Percentiles rank a stretch among this genome's conserved stretches.
Conservation (phyloP, 2,329 filamentous ascomycete species). For the Botryotinia narcissicola region DNA sequence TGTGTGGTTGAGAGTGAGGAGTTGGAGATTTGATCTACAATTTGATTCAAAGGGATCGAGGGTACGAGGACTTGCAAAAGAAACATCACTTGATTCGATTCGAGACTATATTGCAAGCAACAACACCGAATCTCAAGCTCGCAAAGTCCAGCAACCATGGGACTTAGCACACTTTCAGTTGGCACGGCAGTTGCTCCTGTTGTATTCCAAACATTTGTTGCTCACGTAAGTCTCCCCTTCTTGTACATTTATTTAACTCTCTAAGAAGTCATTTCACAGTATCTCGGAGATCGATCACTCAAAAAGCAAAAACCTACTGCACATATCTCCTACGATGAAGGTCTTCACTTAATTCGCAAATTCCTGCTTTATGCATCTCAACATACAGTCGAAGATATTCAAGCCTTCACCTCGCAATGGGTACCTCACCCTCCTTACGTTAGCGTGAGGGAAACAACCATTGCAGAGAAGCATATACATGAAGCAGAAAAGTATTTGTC, state of each 20-base stretch:
- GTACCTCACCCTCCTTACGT: constrained; percentile 90
- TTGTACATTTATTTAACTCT: neutral
- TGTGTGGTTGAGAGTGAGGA: neutral
- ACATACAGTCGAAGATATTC: constrained; percentile 89
- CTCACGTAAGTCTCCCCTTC: constrained; percentile 63
- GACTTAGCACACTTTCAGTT: constrained; percentile 76
- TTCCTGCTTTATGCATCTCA: constrained; percentile 84
- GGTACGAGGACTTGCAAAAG: neutral
- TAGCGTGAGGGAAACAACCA: constrained; percentile 65
- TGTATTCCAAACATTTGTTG: constrained; percentile 80
- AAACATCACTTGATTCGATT: neutral
- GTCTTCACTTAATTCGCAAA: constrained; percentile 78
- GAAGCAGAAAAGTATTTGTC: constrained; percentile 66
- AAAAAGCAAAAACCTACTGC: constrained; percentile 78
- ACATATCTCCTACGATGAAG: constrained; percentile 92
- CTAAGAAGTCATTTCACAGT: constrained; percentile 50
- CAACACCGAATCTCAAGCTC: neutral
- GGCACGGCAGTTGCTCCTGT: constrained; percentile 82
- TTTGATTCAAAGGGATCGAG: neutral
- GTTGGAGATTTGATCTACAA: neutral
- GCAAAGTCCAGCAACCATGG: constrained; percentile 29
- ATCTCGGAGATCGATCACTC: constrained; percentile 73
- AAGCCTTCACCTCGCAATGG: constrained; percentile 88
- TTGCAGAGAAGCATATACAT: constrained; percentile 62
- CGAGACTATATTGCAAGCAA: neutral